Evolutionary conservation across 2,329 filamentous ascomycete genomes (phyloP), one percentile per base, ranked within the genome.

Genomic region (Plenodomus lindquistii): DNA sequence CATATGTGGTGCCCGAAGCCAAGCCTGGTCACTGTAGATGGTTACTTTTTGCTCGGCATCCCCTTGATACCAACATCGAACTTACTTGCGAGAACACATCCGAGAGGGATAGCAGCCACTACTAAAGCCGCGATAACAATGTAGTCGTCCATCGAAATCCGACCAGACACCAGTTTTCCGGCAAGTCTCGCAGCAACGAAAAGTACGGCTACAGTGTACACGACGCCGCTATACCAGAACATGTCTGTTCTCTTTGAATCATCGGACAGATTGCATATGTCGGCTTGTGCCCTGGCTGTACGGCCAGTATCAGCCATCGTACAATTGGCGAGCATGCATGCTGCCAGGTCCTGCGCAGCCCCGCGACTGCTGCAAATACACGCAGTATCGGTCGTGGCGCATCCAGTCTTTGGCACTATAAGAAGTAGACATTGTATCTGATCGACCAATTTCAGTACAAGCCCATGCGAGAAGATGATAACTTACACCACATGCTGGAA

Each of bases 1-100:
- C 60, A 59, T 18, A 63, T 13, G 45, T 67, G 63, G 16, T 60
- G 40, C 4, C 63, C 63, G 39, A 67, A 66, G 16, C 62, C 62
- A 4, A 48, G 41, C n/a, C 47, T 22, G 2, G 54, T 51, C 59
- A 67, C 60, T 65, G 10, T 2, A 17, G 1, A 3, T 20, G 2
- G 37, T 62, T 27, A 64, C 42, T 16, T n/a, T 3, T 21, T 11
- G 1, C 31, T 5, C 27, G 2, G 8, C 6, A 15, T 5, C 22
- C 22, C 10, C 22, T 24, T 15, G 36, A 1, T 8, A n/a, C 15
- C 19, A 9, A n/a, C 7, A 5, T 21, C 11, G 15, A 13, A 50
- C 60, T 2, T 54, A 66, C 62, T 65, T 8, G 40, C 37, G 2
- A 64, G 42, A 3, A 58, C 52, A 29, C 56, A 60, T 9, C 50